Evolutionary conservation across 805 yeast species (phyloP).

Genomic region (Kuraishia cidri): DNA sequence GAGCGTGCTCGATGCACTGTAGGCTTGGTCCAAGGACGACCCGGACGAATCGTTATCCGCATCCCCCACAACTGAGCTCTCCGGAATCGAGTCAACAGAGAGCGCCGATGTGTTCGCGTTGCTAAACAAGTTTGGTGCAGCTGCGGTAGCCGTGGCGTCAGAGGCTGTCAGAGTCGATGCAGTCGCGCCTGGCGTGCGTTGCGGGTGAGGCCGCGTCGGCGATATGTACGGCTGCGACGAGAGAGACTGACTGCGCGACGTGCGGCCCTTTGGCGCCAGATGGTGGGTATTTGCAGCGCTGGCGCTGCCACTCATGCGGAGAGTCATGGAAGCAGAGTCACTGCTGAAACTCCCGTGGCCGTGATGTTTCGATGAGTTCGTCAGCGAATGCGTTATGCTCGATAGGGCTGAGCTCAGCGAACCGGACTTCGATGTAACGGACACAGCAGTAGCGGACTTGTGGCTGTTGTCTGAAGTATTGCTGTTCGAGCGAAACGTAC

Average conservation of each 20-base stretch:
- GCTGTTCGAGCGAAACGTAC: constrained; percentile 21
- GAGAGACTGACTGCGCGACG: neutral
- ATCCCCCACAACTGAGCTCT: no score
- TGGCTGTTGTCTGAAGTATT: constrained; percentile 2
- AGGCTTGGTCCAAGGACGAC: no score
- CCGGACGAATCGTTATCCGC: no score
- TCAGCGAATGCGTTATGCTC: constrained; percentile 1
- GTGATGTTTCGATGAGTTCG: neutral
- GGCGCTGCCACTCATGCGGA: no score
- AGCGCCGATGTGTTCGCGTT: neutral
- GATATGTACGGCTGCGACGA: no score
- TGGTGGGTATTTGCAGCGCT: neutral
- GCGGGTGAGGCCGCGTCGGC: no score
- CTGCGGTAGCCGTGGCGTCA: no score
- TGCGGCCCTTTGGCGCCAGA: neutral
- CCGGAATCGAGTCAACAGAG: neutral
- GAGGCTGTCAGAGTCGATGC: no score
- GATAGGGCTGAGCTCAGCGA: constrained; percentile 2
- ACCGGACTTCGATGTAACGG: neutral
- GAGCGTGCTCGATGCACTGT: no score
- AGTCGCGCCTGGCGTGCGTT: no score
- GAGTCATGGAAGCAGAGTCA: neutral
- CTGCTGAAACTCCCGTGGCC: neutral
- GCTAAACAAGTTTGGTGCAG: no score
- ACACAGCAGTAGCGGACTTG: no score